Evolutionary conservation across 129 eudicot species (phyloP), one percentile per base, ranked within the genome.

Genomic region (Helianthus tuberosus): DNA sequence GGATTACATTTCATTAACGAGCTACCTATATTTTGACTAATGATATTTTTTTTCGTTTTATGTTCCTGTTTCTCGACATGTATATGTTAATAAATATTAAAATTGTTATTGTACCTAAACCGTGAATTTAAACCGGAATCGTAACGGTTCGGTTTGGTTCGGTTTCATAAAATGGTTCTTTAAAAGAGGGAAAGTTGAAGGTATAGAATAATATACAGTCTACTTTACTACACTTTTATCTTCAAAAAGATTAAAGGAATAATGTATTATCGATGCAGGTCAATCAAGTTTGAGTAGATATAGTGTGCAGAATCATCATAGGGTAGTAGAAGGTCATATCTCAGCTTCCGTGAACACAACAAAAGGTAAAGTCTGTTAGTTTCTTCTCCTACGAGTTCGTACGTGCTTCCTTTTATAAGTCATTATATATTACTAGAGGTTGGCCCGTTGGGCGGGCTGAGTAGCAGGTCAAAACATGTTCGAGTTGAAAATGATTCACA

Each of bases 201-300:
- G 75, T 72, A 81, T 50, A 57, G 81, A 86, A 64, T 76, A 80
- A 64, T 78, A 80, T 77, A 79, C 78, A 82, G 74, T 87, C 84
- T 64, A 82, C 87, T 32, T 2, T 32, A 2, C 8, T 46, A 38
- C 6, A 59, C 20, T 14, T 32, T 55, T n/a, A 16, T 53, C 8
- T n/a, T 72, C 55, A n/a, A 47, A 48, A 11, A 14, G 9, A 54
- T 62, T 64, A 44, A 13, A 70, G 41, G 41, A 66, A 39, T 61
- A 61, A 61, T 32, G 66, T 12, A 32, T 54, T 32, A 43, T 78
- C 41, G 60, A 27, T 79, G 77, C 86, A 93, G 98, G 80, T 75
- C 86, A 83, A 82, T 73, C 89, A 80, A 83, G 82, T 77, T 59
- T 73, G 6, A 85, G 84, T 82, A 89, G 79, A 52, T 35, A 75